Base-by-base conservation (phyloP, 2,329 filamentous ascomycete genomes). In the Fusarium cicatricum region DNA sequence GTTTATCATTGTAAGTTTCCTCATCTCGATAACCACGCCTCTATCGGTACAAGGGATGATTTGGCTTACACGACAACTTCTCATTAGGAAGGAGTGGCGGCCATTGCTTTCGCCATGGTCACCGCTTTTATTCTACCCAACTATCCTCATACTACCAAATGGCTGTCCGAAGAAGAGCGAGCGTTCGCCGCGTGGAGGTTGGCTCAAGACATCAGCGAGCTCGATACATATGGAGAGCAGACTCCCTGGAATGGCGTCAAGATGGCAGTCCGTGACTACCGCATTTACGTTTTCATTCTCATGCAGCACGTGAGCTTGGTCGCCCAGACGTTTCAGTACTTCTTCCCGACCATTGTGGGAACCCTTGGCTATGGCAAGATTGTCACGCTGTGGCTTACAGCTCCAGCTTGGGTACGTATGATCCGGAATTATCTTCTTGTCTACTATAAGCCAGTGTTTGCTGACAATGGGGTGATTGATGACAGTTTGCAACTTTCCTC, bases 301-400 rank as follows among this genome's bases (percentile, higher is more conserved):
- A 71, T 85, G 3, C 82, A 85, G 64, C 82, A 85, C 51, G 65
- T 77, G n/a, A 80, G 76, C 28, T 60, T 84, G 14, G 70, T 83
- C 2, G 77, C 78, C 0, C 82, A 85, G 64, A 83, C 81, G 1
- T 87, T 88, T 64, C 83, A 86, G 39, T 87, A 87, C 67, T 88
- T 88, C 74, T 88, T 89, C 71, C 86, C 86, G 0, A 84, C 80
- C 0, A 86, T 89, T 34, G 82, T 88, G 1, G 78, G 84, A 37
- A 87, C 84, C 0, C 77, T 89, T 0, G 83, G 84, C 0, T 89
- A 85, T 68, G 75, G 77, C 8, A 79, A 72, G 19, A 81, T 85
- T 39, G 72, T 77, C 12, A 86, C 85, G 0, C 74, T 87, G 0
- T 79, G 84, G 48, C 75, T 86, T n/a, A 86, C 84, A 2, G 82